phyloP scores from a whole-genome alignment of 257 asterid species.

The Solanum bulbocastanum region DNA sequence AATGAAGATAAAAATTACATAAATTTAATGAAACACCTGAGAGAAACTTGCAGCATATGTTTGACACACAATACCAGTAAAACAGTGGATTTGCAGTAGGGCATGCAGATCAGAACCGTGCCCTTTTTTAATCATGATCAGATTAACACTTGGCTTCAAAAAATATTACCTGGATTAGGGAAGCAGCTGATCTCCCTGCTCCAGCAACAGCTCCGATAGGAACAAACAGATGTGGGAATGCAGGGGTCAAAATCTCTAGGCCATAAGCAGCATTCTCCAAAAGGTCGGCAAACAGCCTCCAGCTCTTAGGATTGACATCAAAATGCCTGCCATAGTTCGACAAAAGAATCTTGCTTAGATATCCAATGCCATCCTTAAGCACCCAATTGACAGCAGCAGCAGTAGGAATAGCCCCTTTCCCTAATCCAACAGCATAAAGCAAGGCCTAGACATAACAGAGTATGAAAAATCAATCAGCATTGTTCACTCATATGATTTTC shows the following conservation, averaged over 20 bases:
- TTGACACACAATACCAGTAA: not conserved
- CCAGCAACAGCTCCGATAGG: constrained; percentile 96
- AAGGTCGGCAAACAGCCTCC: constrained; percentile 95
- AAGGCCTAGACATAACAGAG: constrained; percentile 38
- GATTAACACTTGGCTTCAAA: not conserved
- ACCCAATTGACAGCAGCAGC: constrained; percentile 99
- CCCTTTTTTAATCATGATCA: not conserved
- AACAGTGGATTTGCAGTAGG: not conserved
- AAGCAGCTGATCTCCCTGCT: constrained; percentile 94
- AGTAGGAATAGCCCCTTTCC: constrained; percentile 96
- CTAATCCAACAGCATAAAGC: constrained; percentile 96
- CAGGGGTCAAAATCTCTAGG: constrained; percentile 87
- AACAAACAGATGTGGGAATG: constrained; percentile 93
- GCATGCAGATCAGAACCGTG: not conserved
- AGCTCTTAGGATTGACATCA: constrained; percentile 93
- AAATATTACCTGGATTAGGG: constrained; percentile 70
- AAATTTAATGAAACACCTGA: not conserved
- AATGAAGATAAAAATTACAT: not conserved
- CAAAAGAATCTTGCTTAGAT: constrained; percentile 78
- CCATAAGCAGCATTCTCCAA: constrained; percentile 95
- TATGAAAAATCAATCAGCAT: not conserved
- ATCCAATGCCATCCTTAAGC: constrained; percentile 95
- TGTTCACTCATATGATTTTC: not conserved
- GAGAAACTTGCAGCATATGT: not conserved
- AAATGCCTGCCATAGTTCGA: constrained; percentile 93